Evolutionary conservation across 805 yeast genomes (phyloP).

Genomic region (Pichia eremophila): DNA sequence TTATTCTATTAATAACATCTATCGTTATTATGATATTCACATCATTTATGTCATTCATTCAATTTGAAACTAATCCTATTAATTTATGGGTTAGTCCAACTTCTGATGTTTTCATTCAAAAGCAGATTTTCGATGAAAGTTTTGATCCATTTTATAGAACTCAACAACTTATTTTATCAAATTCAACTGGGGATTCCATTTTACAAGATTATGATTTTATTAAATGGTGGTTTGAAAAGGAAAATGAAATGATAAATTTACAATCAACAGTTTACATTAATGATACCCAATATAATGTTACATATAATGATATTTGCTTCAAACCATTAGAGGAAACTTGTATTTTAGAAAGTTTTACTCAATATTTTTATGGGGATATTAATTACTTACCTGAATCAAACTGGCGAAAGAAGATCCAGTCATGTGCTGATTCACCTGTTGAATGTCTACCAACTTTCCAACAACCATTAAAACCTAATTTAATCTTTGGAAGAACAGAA

Average conservation of each 20-base stretch:
- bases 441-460: conserved; percentile 84
- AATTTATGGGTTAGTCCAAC: conserved; percentile 82
- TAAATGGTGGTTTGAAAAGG: conserved; percentile 86
- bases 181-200: conserved; percentile 60
- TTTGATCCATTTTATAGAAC: conserved; percentile 91
- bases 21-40: conserved; percentile 38
- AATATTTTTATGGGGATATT: conserved; percentile 68
- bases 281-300: conserved; percentile 12
- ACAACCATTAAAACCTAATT: conserved; percentile 70
- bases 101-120: conserved; percentile 61
- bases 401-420: conserved; percentile 48
- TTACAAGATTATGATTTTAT: conserved; percentile 51
- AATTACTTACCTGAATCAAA: conserved; percentile 34
- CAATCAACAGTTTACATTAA: conserved; percentile 14
- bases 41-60: conserved; percentile 39
- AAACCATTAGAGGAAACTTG: conserved; percentile 76
- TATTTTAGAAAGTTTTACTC: conserved; percentile 80
- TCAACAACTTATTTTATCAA: conserved; percentile 71
- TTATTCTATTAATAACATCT: conserved; percentile 36
- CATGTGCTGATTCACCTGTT: conserved; percentile 76
- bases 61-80: conserved; percentile 71
- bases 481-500: conserved; percentile 54
- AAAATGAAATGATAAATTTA: conserved; percentile 37
- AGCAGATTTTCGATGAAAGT: conserved; percentile 59
- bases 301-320: conserved; percentile 65